Evolutionary conservation across 2,329 filamentous ascomycete species (phyloP).

Genomic region (Fusarium sp.): DNA sequence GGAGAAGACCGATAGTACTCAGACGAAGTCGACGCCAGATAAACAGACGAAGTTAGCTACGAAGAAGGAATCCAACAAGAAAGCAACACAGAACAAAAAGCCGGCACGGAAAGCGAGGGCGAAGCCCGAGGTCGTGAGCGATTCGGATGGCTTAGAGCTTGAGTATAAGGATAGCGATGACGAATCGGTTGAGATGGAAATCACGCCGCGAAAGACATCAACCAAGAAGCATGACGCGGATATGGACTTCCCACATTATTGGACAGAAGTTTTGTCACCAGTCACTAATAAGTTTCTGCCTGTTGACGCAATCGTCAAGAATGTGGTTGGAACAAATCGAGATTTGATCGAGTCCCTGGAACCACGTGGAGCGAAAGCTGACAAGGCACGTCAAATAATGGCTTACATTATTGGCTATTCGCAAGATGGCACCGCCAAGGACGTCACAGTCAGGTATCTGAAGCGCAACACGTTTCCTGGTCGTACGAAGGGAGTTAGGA

Average conservation of each 20-base stretch:
- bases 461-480: conserved; percentile 85
- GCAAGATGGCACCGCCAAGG: conserved; percentile 88
- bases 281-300: conserved; percentile 81
- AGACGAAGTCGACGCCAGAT: neutral
- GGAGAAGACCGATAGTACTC: conserved; percentile 53
- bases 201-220: conserved; percentile 54
- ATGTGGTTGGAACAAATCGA: conserved; percentile 74
- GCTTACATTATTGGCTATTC: conserved; percentile 89
- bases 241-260: conserved; percentile 87
- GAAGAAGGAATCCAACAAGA: conserved; percentile 10
- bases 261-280: conserved; percentile 89
- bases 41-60: conserved; percentile 14
- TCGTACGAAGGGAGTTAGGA: conserved; percentile 85
- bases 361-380: conserved; percentile 83
- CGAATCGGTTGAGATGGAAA: conserved; percentile 66
- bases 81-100: conserved; percentile 31
- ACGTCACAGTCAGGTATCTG: conserved; percentile 92
- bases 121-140: conserved; percentile 43
- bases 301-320: conserved; percentile 79
- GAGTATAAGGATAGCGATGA: conserved; percentile 64
- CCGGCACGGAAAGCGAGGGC: conserved; percentile 19
- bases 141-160: conserved; percentile 59
- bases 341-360: conserved; percentile 82
- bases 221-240: conserved; percentile 75
- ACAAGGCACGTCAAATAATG: conserved; percentile 88